phyloP scores from a whole-genome alignment of 192 early-diverging fungal species.

The Funneliformis mosseae region DNA sequence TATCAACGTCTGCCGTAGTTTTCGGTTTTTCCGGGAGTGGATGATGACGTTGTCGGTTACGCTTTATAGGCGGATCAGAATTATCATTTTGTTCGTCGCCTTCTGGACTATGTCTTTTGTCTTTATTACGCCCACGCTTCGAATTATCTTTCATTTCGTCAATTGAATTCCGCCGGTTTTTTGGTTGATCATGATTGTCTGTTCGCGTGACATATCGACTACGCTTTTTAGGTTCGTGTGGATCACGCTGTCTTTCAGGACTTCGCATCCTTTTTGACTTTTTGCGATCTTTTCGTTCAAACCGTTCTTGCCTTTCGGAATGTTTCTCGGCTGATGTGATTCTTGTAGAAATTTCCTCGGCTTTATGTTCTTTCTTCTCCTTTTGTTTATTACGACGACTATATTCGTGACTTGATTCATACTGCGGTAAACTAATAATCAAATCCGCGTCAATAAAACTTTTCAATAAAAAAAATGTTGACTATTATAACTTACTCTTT shows the following conservation, averaged over 20 bases:
- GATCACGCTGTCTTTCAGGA: background rate
- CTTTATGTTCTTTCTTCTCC: background rate
- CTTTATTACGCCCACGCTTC: background rate
- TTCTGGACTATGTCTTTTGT: background rate
- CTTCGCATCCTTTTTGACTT: background rate
- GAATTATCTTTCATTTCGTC: background rate
- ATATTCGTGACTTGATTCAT: conserved; percentile 80
- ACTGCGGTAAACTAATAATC: conserved; percentile 60
- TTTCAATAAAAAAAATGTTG: background rate
- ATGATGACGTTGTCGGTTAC: background rate
- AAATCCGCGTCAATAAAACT: background rate
- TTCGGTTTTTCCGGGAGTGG: background rate
- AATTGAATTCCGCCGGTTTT: background rate
- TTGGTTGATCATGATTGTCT: background rate
- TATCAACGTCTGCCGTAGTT: background rate
- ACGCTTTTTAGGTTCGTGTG: background rate
- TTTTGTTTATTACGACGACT: conserved; percentile 49
- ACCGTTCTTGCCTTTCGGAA: background rate
- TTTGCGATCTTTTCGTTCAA: background rate
- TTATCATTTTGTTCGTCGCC: background rate
- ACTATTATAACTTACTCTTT: conserved; percentile 51
- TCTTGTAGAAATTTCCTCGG: background rate
- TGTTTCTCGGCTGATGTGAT: background rate
- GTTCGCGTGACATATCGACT: background rate
- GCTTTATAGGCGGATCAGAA: background rate